Percentiles rank a stretch among this genome's conserved stretches.
Evolutionary conservation across 2,329 filamentous ascomycete species (phyloP).

Genomic region (Colletotrichum eleusines): DNA sequence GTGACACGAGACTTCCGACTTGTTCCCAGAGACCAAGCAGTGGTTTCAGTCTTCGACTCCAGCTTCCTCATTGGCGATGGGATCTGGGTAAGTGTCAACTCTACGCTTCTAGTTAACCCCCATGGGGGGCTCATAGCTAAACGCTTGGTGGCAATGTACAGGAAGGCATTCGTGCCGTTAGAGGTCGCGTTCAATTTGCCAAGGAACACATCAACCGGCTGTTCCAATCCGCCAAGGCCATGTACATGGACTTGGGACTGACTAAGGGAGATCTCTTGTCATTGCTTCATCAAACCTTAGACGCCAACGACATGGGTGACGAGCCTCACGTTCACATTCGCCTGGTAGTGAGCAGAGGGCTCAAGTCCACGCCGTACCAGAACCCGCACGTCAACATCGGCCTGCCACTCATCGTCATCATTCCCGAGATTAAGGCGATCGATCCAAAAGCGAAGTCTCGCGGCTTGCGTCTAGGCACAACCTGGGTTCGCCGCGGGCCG

Average conservation of each 20-base stretch:
- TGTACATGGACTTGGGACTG: conserved; percentile 48
- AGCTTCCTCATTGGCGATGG: conserved; percentile 48
- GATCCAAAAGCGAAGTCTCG: conserved; percentile 43
- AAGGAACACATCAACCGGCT: conserved; percentile 47
- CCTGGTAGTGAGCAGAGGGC: conserved; percentile 47
- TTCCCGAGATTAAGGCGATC: conserved; percentile 47
- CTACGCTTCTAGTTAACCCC: too few species aligned
- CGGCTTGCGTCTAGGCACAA: conserved; percentile 46
- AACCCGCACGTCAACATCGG: conserved; percentile 48
- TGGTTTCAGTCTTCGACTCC: conserved; percentile 48
- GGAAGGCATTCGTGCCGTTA: conserved; percentile 47
- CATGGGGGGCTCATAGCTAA: not conserved
- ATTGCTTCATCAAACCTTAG: conserved; percentile 46
- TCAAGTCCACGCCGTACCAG: conserved; percentile 47
- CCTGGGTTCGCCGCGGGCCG: conserved; percentile 48
- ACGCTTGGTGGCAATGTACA: not conserved
- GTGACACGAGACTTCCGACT: conserved; percentile 45
- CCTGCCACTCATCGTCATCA: conserved; percentile 48
- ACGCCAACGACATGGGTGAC: conserved; percentile 46
- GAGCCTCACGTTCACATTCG: conserved; percentile 48
- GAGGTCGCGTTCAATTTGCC: conserved; percentile 46
- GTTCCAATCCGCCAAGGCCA: conserved; percentile 48
- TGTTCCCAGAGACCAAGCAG: conserved; percentile 44
- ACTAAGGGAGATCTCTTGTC: conserved; percentile 45
- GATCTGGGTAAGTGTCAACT: conserved; percentile 44